Evolutionary conservation across 768 basidiomycete genomes (phyloP), one percentile per base, ranked within the genome.

Genomic region (Pseudohyphozyma bogoriensis): DNA sequence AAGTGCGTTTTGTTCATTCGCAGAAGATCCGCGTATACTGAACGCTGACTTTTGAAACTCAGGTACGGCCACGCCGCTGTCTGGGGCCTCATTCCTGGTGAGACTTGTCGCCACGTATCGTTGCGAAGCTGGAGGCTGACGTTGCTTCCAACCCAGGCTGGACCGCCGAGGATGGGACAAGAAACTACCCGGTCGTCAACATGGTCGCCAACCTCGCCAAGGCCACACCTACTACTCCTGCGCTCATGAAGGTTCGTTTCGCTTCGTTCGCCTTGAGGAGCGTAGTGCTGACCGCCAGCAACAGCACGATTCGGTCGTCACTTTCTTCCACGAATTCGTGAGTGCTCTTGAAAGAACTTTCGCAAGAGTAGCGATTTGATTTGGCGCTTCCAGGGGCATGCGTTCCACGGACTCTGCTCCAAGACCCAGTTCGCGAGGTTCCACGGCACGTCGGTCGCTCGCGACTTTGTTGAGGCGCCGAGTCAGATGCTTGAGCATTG

Each of bases 131-230:
- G n/a, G n/a, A n/a, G n/a, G n/a, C n/a, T n/a, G n/a, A n/a, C n/a
- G n/a, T n/a, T n/a, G n/a, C n/a, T n/a, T n/a, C n/a, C n/a, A n/a
- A n/a, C n/a, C n/a, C n/a, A n/a, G 87, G 89, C 18, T 85, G 83
- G 69, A 76, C 74, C 28, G 62, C 56, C 24, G 60, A 79, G 0
- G 74, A 81, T 58, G 83, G 83, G 45, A 78, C 78, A 53, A 79
- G 85, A 33, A 78, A 78, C 70, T 89, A 87, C 72, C 88, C 88
- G 3, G 73, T 87, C 52, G 74, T 83, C 1, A 85, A 85, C 5
- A 91, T 91, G 89, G 89, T 91, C 10, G 89, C 89, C 40, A 91
- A 90, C 72, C 80, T 92, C 13, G 86, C 89, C 6, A 92, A 91
- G 71, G 79, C 86, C 5, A 88, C 87, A 2, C 81, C 83, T 2